Conservation (phyloP, 106 monocot species). For the Amphibolis antarctica region DNA sequence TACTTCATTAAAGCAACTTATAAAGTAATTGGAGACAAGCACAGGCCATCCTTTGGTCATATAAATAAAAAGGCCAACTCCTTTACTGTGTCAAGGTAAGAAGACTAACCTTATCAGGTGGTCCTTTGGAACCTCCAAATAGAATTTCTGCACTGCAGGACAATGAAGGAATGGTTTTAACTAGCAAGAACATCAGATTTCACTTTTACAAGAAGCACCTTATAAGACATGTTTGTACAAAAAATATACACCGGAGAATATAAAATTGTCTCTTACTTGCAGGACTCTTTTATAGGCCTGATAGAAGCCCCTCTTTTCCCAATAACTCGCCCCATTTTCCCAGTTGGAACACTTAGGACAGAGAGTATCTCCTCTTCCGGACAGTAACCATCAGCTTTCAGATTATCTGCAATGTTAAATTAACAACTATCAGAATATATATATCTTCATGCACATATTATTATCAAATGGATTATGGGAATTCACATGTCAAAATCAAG, state of each 20-base stretch:
- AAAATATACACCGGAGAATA: not conserved
- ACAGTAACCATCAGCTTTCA: conserved; percentile 35
- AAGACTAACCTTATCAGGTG: conserved; percentile 67
- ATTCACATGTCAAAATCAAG: too few species aligned
- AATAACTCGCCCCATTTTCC: conserved; percentile 90
- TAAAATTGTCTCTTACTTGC: conserved; percentile 42
- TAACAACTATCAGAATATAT: not conserved
- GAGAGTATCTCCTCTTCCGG: conserved; percentile 72
- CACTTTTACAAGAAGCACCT: not conserved
- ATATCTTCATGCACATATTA: not conserved
- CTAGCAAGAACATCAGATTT: not conserved
- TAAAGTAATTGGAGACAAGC: not conserved
- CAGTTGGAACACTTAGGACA: conserved; percentile 74
- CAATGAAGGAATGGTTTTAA: conserved; percentile 4
- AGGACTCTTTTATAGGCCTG: conserved; percentile 54
- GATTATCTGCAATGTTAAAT: conserved; percentile 31
- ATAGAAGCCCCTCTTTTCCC: conserved; percentile 78
- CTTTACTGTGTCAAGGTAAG: not conserved
- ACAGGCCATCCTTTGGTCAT: not conserved
- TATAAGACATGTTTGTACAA: not conserved
- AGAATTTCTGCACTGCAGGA: conserved; percentile 68
- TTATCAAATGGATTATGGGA: too few species aligned
- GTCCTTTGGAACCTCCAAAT: conserved; percentile 70
- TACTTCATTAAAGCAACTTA: not conserved
- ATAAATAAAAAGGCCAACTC: too few species aligned